Conservation (phyloP, 495 filamentous ascomycete genomes). For the Extremus antarcticus region DNA sequence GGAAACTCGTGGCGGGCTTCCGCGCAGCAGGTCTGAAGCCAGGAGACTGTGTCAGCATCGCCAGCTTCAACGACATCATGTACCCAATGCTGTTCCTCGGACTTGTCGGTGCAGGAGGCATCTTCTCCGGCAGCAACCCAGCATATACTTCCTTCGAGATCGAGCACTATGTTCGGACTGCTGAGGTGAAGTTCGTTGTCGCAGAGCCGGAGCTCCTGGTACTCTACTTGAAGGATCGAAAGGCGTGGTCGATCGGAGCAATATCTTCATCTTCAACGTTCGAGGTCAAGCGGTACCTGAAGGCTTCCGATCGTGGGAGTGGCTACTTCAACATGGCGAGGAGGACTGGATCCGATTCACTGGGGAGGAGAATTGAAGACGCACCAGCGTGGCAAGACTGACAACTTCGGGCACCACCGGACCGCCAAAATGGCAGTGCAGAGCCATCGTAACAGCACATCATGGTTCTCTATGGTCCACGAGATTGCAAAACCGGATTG, state of each 20-base stretch:
- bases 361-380: constrained; percentile 1
- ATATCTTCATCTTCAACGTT: constrained; percentile 45
- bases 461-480: constrained; percentile 6
- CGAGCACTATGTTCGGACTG: constrained; percentile 31
- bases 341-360: constrained; percentile 22
- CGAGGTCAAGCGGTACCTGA: not conserved
- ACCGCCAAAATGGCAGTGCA: constrained; percentile 20
- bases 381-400: constrained; percentile 1
- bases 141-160: constrained; percentile 34
- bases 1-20: constrained; percentile 26
- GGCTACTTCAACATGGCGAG: constrained; percentile 22
- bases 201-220: constrained; percentile 42
- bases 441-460: constrained; percentile 16
- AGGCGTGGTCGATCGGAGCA: constrained; percentile 29
- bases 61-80: constrained; percentile 34
- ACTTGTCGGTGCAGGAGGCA: constrained; percentile 30
- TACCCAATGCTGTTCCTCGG: constrained; percentile 28
- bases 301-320: constrained; percentile 7
- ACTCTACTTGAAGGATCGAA: constrained; percentile 34
- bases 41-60: constrained; percentile 25
- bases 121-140: constrained; percentile 31
- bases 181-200: constrained; percentile 34
- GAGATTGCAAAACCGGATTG: not conserved
- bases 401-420: constrained; percentile 21
- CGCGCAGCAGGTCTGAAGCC: constrained; percentile 18